Percentiles rank a stretch among this genome's conserved stretches.
Conservation (phyloP, 2,329 filamentous ascomycete genomes). For the Didymella pinodella region DNA sequence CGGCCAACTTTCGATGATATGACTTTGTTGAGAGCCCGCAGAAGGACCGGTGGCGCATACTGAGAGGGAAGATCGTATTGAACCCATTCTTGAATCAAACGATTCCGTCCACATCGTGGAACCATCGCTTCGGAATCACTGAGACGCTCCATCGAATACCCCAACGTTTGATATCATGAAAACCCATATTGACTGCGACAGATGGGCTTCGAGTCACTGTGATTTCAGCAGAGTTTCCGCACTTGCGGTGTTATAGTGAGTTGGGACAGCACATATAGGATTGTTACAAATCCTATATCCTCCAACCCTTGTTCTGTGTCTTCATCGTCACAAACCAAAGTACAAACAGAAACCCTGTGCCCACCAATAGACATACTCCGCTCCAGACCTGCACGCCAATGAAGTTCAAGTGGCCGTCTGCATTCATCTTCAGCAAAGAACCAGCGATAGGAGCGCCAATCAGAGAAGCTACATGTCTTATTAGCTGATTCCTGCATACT, state of each 20-base stretch:
- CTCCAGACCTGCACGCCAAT: slow-evolving; percentile 48
- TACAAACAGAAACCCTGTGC: slow-evolving; percentile 34
- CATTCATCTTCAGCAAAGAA: slow-evolving; percentile 36
- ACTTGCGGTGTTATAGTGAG: background rate
- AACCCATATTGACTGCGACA: background rate
- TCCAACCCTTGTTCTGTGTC: slow-evolving; percentile 42
- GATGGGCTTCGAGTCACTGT: background rate
- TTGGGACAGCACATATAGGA: background rate
- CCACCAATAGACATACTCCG: slow-evolving; percentile 45
- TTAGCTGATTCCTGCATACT: background rate
- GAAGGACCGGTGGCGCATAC: background rate
- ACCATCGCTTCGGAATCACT: background rate
- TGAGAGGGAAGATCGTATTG: background rate
- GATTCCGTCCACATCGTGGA: background rate
- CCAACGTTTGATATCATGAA: background rate
- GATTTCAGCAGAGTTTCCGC: background rate
- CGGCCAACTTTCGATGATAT: background rate
- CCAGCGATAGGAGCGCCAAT: slow-evolving; percentile 50
- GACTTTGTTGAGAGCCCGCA: background rate
- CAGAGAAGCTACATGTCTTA: slow-evolving; percentile 31
- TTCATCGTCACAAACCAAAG: slow-evolving; percentile 38
- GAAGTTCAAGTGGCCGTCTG: slow-evolving; percentile 36
- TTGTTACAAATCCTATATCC: slow-evolving; percentile 30
- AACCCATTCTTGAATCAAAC: background rate
- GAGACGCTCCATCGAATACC: background rate